phyloP scores from a whole-genome alignment of 805 yeast species.

The Cyberlindnera sargentensis region DNA sequence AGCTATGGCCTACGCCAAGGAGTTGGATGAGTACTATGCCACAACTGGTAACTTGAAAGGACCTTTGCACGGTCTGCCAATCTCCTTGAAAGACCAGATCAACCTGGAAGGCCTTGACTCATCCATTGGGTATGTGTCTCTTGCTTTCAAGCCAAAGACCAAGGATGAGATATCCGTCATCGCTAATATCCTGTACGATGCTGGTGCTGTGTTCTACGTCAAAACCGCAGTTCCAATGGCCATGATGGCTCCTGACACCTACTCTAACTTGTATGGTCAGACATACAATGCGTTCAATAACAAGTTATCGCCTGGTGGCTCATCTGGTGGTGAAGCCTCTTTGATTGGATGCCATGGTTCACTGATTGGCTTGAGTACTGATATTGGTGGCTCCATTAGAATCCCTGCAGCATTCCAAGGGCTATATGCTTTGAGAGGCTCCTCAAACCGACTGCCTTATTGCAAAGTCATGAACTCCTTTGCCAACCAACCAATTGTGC shows the following conservation, averaged over 20 bases:
- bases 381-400: slow-evolving; percentile 45
- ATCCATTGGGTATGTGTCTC: slow-evolving; percentile 40
- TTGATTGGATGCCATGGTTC: slow-evolving; percentile 36
- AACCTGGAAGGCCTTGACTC: slow-evolving; percentile 41
- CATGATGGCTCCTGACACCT: slow-evolving; percentile 41
- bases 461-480: slow-evolving; percentile 19
- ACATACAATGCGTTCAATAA: slow-evolving; percentile 38
- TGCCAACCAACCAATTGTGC: slow-evolving; percentile 13
- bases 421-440: slow-evolving; percentile 35
- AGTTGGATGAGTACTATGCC: slow-evolving; percentile 41
- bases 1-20: slow-evolving; percentile 47
- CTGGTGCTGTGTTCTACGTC: slow-evolving; percentile 47
- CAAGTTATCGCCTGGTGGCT: slow-evolving; percentile 41
- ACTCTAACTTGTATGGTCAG: slow-evolving; percentile 36
- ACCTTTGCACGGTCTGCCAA: slow-evolving; percentile 61
- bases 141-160: slow-evolving; percentile 42
- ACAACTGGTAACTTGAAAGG: slow-evolving; percentile 47
- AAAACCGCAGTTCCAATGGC: slow-evolving; percentile 49
- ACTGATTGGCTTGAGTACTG: slow-evolving; percentile 47
- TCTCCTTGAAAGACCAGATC: slow-evolving; percentile 44
- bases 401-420: slow-evolving; percentile 39
- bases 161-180: slow-evolving; percentile 31
- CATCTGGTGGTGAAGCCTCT: slow-evolving; percentile 48
- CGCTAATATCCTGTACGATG: slow-evolving; percentile 31
- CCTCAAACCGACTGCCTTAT: slow-evolving; percentile 35